Percentiles rank a stretch among this genome's conserved stretches.
Evolutionary conservation across 2,329 filamentous ascomycete species (phyloP).

Genomic region (Cercospora nicotianae): DNA sequence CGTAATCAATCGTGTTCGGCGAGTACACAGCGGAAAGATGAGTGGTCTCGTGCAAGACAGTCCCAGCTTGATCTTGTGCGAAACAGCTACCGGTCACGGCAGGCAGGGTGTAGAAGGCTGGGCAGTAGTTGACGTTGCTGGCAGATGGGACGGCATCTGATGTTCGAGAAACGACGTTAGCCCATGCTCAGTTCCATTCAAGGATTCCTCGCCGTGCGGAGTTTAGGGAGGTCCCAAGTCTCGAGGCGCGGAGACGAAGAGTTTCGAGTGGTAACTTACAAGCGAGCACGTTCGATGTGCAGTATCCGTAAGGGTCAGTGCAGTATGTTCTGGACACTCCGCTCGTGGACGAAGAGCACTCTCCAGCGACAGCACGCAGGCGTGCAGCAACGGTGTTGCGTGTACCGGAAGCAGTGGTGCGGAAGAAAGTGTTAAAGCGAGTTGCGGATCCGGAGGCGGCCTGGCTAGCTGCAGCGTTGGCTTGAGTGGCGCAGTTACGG

Average conservation of each 20-base stretch:
- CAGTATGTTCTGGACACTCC: not conserved
- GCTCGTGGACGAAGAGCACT: not conserved
- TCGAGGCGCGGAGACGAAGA: not conserved
- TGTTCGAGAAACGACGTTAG: not conserved
- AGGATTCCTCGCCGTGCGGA: not conserved
- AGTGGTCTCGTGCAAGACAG: not conserved
- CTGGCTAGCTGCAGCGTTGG: not conserved
- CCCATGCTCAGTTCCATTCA: not conserved
- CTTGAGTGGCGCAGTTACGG: not conserved
- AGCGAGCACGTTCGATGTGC: not conserved
- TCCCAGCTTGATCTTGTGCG: slow-evolving; percentile 1
- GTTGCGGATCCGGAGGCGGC: slow-evolving; percentile 1
- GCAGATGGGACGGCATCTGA: slow-evolving; percentile 2
- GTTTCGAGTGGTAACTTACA: not conserved
- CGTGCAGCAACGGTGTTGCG: not conserved
- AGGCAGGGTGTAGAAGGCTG: not conserved
- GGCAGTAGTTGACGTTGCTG: slow-evolving; percentile 1
- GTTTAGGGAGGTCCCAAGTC: not conserved
- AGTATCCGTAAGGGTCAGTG: slow-evolving; percentile 1
- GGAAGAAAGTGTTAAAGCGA: slow-evolving; percentile 5
- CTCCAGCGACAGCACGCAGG: not conserved
- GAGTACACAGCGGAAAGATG: not conserved
- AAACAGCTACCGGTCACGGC: not conserved
- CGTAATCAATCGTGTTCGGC: not conserved
- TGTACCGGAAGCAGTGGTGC: not conserved